A percentile compares a stretch with the other conserved stretches of the same genome.
phyloP scores from a whole-genome alignment of 2,329 filamentous ascomycete genomes.

The Colletotrichum sp. region DNA sequence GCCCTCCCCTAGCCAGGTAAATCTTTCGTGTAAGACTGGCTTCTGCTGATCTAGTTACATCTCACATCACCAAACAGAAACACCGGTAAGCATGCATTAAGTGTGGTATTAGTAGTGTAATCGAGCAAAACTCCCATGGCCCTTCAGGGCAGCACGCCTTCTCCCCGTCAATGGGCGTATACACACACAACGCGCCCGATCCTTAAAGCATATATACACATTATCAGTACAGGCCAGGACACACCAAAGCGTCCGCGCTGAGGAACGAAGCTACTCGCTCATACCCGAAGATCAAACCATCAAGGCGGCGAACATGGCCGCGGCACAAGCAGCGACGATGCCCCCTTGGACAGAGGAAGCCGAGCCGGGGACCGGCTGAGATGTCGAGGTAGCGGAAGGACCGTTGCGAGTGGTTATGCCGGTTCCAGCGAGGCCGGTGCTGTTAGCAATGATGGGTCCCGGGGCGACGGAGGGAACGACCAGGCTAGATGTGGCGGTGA shows the following conservation, averaged over 20 bases:
- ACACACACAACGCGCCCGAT: background rate
- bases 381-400: background rate
- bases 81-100: background rate
- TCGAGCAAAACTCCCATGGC: background rate
- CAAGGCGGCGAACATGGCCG: slow-evolving; percentile 9
- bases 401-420: slow-evolving; percentile 33
- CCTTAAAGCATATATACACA: background rate
- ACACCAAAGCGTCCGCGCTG: too few species aligned
- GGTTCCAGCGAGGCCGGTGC: background rate
- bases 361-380: background rate
- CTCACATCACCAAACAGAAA: background rate
- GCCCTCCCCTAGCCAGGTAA: background rate
- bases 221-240: background rate
- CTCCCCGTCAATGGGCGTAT: background rate
- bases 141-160: background rate
- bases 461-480: slow-evolving; percentile 30
- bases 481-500: slow-evolving; percentile 28
- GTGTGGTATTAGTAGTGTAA: background rate
- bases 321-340: background rate
- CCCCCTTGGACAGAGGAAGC: background rate
- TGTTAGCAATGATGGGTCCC: background rate
- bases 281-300: background rate
- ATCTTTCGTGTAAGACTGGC: background rate
- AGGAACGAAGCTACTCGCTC: background rate
- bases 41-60: background rate